Conservation (phyloP, 352 stramenopile genomes). For the Pythium aristosporum region DNA sequence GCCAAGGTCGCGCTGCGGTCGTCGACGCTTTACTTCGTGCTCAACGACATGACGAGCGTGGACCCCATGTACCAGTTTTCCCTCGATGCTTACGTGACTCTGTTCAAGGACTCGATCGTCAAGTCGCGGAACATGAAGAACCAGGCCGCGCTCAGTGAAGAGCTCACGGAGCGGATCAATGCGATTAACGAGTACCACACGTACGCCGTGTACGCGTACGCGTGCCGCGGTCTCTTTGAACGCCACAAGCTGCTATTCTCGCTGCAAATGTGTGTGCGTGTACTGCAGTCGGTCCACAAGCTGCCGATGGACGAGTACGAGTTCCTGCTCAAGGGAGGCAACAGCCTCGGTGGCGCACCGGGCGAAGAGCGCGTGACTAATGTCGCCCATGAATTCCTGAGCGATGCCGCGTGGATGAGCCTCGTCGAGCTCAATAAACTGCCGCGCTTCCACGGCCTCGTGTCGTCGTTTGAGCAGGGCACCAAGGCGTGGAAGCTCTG, state of each 20-base stretch:
- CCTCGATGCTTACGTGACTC: constrained; percentile 92
- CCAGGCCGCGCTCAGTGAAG: constrained; percentile 73
- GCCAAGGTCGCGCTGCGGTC: constrained; percentile 89
- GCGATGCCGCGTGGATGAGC: constrained; percentile 82
- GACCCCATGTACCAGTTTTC: constrained; percentile 98
- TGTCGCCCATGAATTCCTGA: constrained; percentile 85
- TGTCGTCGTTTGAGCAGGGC: constrained; percentile 89
- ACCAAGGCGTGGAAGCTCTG: constrained; percentile 81
- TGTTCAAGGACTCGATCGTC: constrained; percentile 95
- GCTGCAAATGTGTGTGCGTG: constrained; percentile 92
- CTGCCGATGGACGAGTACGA: constrained; percentile 93
- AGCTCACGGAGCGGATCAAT: constrained; percentile 86
- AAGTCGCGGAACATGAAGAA: constrained; percentile 82
- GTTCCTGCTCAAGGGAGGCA: constrained; percentile 92
- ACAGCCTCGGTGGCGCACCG: constrained; percentile 35
- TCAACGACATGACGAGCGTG: constrained; percentile 94
- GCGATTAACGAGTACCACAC: constrained; percentile 96
- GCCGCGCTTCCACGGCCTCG: constrained; percentile 82
- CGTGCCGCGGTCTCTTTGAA: constrained; percentile 95
- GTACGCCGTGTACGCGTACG: constrained; percentile 94
- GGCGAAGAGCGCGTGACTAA: constrained; percentile 76
- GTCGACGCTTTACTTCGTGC: constrained; percentile 95
- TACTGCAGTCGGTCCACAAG: constrained; percentile 91
- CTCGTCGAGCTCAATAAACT: constrained; percentile 93
- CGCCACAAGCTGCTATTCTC: constrained; percentile 96